Evolutionary conservation across 495 filamentous ascomycete genomes (phyloP).

Genomic region (Aspergillus nidulans): DNA sequence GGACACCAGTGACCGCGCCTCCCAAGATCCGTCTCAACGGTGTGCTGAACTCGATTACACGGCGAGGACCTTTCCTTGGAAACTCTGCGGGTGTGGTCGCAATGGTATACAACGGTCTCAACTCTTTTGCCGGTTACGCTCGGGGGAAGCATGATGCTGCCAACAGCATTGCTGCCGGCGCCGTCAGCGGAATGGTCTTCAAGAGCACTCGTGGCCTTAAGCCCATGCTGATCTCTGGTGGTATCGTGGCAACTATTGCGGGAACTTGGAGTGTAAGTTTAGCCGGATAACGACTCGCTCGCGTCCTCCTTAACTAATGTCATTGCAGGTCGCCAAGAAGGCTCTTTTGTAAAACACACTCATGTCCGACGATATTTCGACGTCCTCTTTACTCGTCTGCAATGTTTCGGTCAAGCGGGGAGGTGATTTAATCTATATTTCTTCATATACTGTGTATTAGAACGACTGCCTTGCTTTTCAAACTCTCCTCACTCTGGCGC

Average conservation of each 20-base stretch:
- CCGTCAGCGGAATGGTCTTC: slow-evolving; percentile 85
- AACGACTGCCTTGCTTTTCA: slow-evolving; percentile 31
- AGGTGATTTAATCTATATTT: slow-evolving; percentile 29
- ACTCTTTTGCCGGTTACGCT: slow-evolving; percentile 80
- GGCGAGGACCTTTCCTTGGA: slow-evolving; percentile 92
- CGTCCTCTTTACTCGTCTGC: slow-evolving; percentile 8
- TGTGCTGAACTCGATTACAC: slow-evolving; percentile 86
- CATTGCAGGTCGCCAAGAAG: slow-evolving; percentile 51
- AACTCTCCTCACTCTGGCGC: slow-evolving; percentile 49
- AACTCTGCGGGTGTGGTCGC: slow-evolving; percentile 94
- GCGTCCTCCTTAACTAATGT: slow-evolving; percentile 27
- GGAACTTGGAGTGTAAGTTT: slow-evolving; percentile 81
- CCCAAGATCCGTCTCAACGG: slow-evolving; percentile 90
- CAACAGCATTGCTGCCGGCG: slow-evolving; percentile 82
- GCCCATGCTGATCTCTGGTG: slow-evolving; percentile 90
- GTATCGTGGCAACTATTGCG: slow-evolving; percentile 78
- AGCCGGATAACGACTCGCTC: background rate
- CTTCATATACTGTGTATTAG: slow-evolving; percentile 39
- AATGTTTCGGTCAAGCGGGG: slow-evolving; percentile 26
- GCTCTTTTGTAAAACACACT: slow-evolving; percentile 47
- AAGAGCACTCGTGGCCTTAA: slow-evolving; percentile 87
- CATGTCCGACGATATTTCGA: slow-evolving; percentile 16
- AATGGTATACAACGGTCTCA: slow-evolving; percentile 90
- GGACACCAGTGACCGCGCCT: slow-evolving; percentile 65
- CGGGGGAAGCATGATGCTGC: slow-evolving; percentile 87